Evolutionary conservation across 2,329 filamentous ascomycete genomes (phyloP).

Genomic region (Colletotrichum camelliae): DNA sequence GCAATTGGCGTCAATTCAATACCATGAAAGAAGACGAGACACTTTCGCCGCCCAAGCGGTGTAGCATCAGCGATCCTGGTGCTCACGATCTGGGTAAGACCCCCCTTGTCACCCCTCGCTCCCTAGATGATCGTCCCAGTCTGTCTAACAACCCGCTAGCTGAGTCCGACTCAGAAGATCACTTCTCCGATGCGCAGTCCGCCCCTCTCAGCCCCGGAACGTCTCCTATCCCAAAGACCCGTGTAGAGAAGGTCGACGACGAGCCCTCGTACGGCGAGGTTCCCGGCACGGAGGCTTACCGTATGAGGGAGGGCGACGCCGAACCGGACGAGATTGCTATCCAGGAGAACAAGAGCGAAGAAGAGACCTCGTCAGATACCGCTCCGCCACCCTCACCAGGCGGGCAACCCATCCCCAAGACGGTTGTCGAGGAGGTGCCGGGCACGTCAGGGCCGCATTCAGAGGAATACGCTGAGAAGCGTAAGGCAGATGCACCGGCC

Average conservation of each 20-base stretch:
- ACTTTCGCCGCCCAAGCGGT: conserved; percentile 44
- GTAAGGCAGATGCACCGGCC: conserved; percentile 57
- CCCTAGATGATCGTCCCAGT: neutral
- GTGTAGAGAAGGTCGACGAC: conserved; percentile 64
- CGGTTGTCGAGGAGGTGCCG: conserved; percentile 57
- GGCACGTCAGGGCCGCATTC: conserved; percentile 50
- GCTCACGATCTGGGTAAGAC: conserved; percentile 62
- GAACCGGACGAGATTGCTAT: conserved; percentile 66
- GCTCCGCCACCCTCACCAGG: conserved; percentile 30
- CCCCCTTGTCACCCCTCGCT: neutral
- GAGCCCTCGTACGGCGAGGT: conserved; percentile 66
- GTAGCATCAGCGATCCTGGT: conserved; percentile 57
- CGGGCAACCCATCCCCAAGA: conserved; percentile 52
- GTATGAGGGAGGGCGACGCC: conserved; percentile 61
- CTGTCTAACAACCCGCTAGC: conserved; percentile 32
- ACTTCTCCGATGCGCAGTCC: conserved; percentile 72
- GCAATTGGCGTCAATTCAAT: neutral
- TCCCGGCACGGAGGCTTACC: conserved; percentile 64
- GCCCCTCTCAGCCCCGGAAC: conserved; percentile 46
- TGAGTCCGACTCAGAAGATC: conserved; percentile 70
- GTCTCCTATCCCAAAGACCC: conserved; percentile 63
- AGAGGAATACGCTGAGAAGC: conserved; percentile 49
- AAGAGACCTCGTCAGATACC: conserved; percentile 27
- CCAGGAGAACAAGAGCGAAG: conserved; percentile 24
- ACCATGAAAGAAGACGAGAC: conserved; percentile 39